Evolutionary conservation across 352 stramenopile species (phyloP), one percentile per base, ranked within the genome.

Genomic region (Globisporangium uncinulatum): DNA sequence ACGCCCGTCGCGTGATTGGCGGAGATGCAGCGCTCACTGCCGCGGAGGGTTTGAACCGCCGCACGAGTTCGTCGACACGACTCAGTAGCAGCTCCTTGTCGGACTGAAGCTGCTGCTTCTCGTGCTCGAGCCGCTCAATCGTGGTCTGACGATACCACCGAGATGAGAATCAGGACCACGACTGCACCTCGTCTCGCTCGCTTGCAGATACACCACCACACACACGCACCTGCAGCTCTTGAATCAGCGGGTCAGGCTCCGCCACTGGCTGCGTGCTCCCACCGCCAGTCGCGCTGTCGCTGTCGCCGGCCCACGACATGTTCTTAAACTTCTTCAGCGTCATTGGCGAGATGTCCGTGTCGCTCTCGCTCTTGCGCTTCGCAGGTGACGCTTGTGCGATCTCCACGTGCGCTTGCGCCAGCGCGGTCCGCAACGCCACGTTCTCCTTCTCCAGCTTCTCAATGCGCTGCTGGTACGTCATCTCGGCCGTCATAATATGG

Each of bases 401-500:
- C 29, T 76, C 69, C 21, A 51, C 43, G 15, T 77, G 62, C 0
- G 70, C 69, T 20, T 69, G 61, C 5, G 57, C 60, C 6, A 86
- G 39, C 1, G 73, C 69, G 5, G 63, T 62, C 14, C 76, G 68
- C 14, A 86, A 43, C 31, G 73, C 57, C 1, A 72, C 49, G 39
- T 86, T 86, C 21, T 86, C 76, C 24, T 73, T 69, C 54, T 86
- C 76, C 3, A 86, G 63, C 50, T 79, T 74, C 43, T 77, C 76
- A 29, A 82, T 76, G 13, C 74, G 76, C 54, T 86, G 76, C 29
- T 82, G 65, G 51, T 80, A 78, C 20, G 73, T 83, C 76, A 86
- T 86, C 36, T 83, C 76, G 3, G 73, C 73, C 3, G 76, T 92
- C 54, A 96, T 72, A 41, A 96, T 83, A 61, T 96, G 88, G 65